Evolutionary conservation across 2,329 filamentous ascomycete species (phyloP).

Genomic region (Cladophialophora chaetospira): DNA sequence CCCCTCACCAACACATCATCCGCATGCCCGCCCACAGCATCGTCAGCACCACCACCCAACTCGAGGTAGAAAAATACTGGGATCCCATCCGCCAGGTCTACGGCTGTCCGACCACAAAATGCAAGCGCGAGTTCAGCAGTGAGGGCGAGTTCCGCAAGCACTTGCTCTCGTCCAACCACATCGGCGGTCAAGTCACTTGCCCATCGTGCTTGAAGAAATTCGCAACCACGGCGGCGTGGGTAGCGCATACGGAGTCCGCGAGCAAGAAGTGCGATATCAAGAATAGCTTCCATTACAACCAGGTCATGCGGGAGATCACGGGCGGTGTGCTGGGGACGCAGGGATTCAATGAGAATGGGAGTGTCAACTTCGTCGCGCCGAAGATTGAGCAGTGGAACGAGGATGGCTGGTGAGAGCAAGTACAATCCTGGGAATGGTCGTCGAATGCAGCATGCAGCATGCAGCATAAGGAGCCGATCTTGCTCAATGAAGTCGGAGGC

Average conservation of each 20-base stretch:
- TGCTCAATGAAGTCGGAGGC: too few relatives aligned
- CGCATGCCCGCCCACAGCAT: slow-evolving; percentile 20
- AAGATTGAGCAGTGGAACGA: slow-evolving; percentile 28
- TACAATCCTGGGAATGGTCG: not conserved
- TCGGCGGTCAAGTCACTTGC: slow-evolving; percentile 38
- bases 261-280: slow-evolving; percentile 41
- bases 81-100: slow-evolving; percentile 37
- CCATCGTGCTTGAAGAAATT: slow-evolving; percentile 44
- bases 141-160: slow-evolving; percentile 39
- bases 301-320: slow-evolving; percentile 43
- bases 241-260: slow-evolving; percentile 45
- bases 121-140: slow-evolving; percentile 35
- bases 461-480: too few relatives aligned
- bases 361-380: slow-evolving; percentile 37
- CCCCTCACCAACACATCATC: slow-evolving; percentile 10
- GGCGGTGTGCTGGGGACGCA: slow-evolving; percentile 41
- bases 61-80: slow-evolving; percentile 38
- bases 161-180: slow-evolving; percentile 35
- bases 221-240: slow-evolving; percentile 40
- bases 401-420: not conserved
- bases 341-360: slow-evolving; percentile 40
- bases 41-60: slow-evolving; percentile 12
- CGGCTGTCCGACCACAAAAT: slow-evolving; percentile 37
- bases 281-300: slow-evolving; percentile 36
- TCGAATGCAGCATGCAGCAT: too few relatives aligned